Conservation (phyloP, 164 flowering plant genomes). For the Pachysandra terminalis region DNA sequence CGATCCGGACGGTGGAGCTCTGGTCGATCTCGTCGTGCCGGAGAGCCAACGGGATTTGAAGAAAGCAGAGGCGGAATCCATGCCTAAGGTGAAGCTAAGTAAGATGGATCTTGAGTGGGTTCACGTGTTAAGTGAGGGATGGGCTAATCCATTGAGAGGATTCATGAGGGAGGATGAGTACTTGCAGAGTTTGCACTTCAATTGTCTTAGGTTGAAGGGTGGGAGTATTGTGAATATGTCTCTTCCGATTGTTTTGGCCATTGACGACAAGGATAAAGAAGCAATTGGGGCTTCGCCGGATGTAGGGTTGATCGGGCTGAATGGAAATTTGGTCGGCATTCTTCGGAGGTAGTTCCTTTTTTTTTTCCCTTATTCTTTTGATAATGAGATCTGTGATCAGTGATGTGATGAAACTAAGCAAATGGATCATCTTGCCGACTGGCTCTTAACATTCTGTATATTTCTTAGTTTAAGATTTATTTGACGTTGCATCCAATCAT, state of each 20-base stretch:
- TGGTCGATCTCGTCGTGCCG: slow-evolving; percentile 77
- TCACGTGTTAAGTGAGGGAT: slow-evolving; percentile 87
- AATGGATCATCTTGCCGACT: too few relatives aligned
- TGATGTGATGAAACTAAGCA: too few relatives aligned
- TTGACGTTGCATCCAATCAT: too few relatives aligned
- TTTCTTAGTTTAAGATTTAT: too few relatives aligned
- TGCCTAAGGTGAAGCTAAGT: slow-evolving; percentile 61
- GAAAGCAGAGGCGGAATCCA: slow-evolving; percentile 43
- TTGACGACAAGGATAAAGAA: slow-evolving; percentile 67
- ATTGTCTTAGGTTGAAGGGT: slow-evolving; percentile 48
- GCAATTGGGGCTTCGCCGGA: slow-evolving; percentile 46
- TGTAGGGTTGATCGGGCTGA: slow-evolving; percentile 62
- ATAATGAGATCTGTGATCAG: too few relatives aligned
- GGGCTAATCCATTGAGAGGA: slow-evolving; percentile 94
- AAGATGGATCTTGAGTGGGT: slow-evolving; percentile 87
- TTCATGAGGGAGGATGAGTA: slow-evolving; percentile 95
- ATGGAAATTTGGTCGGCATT: slow-evolving; percentile 56
- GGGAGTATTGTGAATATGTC: slow-evolving; percentile 88
- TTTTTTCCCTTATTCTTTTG: background rate
- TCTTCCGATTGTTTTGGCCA: slow-evolving; percentile 85
- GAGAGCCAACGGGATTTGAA: slow-evolving; percentile 47
- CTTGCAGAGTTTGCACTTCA: slow-evolving; percentile 90
- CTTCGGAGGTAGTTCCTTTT: slow-evolving; percentile 53
- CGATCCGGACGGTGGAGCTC: slow-evolving; percentile 82
- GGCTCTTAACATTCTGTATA: too few relatives aligned